phyloP scores from a whole-genome alignment of 2,329 filamentous ascomycete genomes.

The Stemphylium vesicarium region DNA sequence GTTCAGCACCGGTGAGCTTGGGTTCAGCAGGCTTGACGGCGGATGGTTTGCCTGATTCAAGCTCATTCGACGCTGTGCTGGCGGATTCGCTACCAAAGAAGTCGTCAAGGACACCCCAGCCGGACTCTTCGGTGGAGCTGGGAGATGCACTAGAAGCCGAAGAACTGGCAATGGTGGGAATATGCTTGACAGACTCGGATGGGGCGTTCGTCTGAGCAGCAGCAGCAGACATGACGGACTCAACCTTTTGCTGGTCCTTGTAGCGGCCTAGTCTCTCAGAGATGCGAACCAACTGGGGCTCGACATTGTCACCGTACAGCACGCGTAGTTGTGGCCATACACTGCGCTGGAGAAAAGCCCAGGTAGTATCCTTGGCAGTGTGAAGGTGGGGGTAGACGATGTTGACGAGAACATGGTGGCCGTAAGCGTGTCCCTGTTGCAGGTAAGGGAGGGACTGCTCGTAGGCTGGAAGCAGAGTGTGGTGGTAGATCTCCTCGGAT shows the following conservation, averaged over 20 bases:
- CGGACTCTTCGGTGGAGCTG: constrained; percentile 31
- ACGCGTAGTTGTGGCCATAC: constrained; percentile 82
- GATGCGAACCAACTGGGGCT: constrained; percentile 92
- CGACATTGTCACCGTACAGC: constrained; percentile 88
- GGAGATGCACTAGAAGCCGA: constrained; percentile 26
- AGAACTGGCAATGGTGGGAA: constrained; percentile 30
- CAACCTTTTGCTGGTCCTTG: constrained; percentile 67
- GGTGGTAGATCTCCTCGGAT: constrained; percentile 71
- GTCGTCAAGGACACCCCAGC: constrained; percentile 41
- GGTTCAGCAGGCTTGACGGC: constrained; percentile 26
- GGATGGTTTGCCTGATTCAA: constrained; percentile 21
- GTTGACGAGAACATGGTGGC: constrained; percentile 70
- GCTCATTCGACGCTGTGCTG: constrained; percentile 25
- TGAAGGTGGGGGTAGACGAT: constrained; percentile 75
- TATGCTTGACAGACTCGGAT: constrained; percentile 23
- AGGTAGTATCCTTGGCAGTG: constrained; percentile 72
- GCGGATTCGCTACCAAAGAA: constrained; percentile 37
- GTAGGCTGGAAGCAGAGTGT: constrained; percentile 78
- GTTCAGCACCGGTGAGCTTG: constrained; percentile 46
- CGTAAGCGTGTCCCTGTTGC: constrained; percentile 69
- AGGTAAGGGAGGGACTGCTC: constrained; percentile 76
- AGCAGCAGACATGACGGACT: constrained; percentile 63
- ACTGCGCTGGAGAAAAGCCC: constrained; percentile 74
- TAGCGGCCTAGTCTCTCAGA: constrained; percentile 85
- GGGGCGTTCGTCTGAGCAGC: constrained; percentile 45